These are phyloP conservation scores for Dryadomyces sulphureus DNA, from an alignment of 2,329 filamentous ascomycete genomes.

Conservation along the genomic window DNA sequence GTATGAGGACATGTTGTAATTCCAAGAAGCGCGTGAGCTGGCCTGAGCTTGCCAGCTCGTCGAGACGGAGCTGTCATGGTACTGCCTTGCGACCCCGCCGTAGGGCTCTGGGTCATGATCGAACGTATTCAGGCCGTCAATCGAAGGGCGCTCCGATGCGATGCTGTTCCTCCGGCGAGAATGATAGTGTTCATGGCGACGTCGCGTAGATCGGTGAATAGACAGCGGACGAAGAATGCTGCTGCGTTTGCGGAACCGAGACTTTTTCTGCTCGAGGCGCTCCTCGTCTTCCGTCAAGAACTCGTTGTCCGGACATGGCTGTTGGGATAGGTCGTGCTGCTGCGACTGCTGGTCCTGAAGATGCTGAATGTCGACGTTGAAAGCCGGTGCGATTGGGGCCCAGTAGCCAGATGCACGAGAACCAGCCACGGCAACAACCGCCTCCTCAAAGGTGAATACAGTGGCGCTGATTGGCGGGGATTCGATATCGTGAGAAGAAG, in stretches of 20 bases:
- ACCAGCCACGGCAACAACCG: slow-evolving; percentile 1
- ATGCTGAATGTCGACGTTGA: slow-evolving; percentile 5
- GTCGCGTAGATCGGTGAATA: slow-evolving; percentile 13
- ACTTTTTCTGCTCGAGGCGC: neutral
- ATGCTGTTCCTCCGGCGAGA: slow-evolving; percentile 17
- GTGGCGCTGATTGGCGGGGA: slow-evolving; percentile 2
- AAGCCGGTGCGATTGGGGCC: slow-evolving; percentile 2
- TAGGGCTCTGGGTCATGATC: slow-evolving; percentile 19
- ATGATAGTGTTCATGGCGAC: slow-evolving; percentile 7
- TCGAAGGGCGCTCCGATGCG: slow-evolving; percentile 13
- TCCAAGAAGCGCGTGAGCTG: slow-evolving; percentile 23
- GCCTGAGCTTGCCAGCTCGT: slow-evolving; percentile 15
- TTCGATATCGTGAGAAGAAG: slow-evolving; percentile 1
- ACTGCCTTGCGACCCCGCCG: slow-evolving; percentile 14
- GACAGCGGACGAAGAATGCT: slow-evolving; percentile 23
- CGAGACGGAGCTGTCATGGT: slow-evolving; percentile 12
- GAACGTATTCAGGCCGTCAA: slow-evolving; percentile 1
- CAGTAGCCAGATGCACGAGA: slow-evolving; percentile 5
- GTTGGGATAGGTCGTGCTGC: slow-evolving; percentile 1
- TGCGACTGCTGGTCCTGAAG: slow-evolving; percentile 8
- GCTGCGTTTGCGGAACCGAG: slow-evolving; percentile 1
- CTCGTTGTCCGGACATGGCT: too few species aligned
- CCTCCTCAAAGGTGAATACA: slow-evolving; percentile 9
- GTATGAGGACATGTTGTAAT: slow-evolving; percentile 29
- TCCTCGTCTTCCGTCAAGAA: neutral